Percentiles rank a stretch among this genome's conserved stretches.
Evolutionary conservation across 2,329 filamentous ascomycete species (phyloP).

Genomic region (Epichloe elymi): DNA sequence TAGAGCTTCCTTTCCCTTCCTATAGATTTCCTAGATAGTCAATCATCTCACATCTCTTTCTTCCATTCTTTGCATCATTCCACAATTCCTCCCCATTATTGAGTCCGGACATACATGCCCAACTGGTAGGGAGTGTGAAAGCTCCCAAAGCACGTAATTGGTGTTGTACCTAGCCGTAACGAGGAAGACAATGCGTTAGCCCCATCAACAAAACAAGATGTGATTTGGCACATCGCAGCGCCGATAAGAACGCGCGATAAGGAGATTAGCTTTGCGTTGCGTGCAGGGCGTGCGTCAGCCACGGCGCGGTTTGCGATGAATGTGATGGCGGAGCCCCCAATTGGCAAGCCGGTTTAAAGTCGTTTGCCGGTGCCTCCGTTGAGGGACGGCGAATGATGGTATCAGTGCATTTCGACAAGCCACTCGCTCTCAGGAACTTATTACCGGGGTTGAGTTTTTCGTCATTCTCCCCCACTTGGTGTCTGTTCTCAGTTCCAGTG

Average conservation of each 20-base stretch:
- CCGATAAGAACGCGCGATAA: slow-evolving; percentile 4
- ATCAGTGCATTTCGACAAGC: slow-evolving; percentile 1
- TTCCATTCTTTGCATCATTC: not conserved
- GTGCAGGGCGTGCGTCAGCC: not conserved
- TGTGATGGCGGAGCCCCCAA: not conserved
- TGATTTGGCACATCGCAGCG: not conserved
- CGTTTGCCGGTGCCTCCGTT: not conserved
- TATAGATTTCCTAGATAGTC: too few species aligned
- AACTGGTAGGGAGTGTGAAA: too few species aligned
- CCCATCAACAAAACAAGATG: not conserved
- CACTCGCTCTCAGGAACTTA: slow-evolving; percentile 1
- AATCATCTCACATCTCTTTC: too few species aligned
- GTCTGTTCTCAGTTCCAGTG: not conserved
- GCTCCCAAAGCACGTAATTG: too few species aligned
- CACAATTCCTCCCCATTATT: not conserved
- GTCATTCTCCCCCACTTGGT: slow-evolving; percentile 1
- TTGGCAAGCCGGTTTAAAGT: not conserved
- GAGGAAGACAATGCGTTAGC: not conserved
- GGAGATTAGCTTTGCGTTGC: not conserved
- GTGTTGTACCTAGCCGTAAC: not conserved
- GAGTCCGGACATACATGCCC: too few species aligned
- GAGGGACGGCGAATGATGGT: not conserved
- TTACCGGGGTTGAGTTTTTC: slow-evolving; percentile 1
- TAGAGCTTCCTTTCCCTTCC: too few species aligned
- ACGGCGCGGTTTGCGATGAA: not conserved